Conservation (phyloP, 1,284 basidiomycete genomes). For the Trichosporon sp. region DNA sequence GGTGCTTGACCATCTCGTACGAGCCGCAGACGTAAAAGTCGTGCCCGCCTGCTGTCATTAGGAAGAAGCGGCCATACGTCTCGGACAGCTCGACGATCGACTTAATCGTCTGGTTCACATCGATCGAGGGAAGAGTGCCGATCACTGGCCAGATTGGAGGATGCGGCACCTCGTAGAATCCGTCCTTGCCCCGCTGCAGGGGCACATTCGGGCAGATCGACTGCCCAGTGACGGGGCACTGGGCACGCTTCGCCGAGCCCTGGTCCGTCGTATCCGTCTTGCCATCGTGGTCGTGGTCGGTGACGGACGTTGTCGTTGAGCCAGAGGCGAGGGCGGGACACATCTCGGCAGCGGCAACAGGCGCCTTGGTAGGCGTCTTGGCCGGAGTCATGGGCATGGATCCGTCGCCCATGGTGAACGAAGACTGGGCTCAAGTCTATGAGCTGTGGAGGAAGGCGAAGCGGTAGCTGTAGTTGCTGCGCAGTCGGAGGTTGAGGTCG, state of each 20-base stretch:
- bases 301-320: neutral
- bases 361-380: neutral
- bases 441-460: too few species aligned
- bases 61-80: neutral
- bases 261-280: neutral
- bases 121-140: neutral
- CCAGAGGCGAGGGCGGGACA: neutral
- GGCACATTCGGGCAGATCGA: neutral
- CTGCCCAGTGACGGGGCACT: neutral
- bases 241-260: too few species aligned
- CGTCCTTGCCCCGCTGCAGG: neutral
- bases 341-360: neutral
- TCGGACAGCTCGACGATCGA: neutral
- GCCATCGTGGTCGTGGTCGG: neutral
- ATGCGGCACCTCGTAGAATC: neutral
- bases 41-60: neutral
- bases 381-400: neutral
- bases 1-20: constrained; percentile 50
- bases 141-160: neutral
- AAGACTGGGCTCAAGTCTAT: too few species aligned
- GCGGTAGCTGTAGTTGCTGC: too few species aligned
- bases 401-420: neutral
- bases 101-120: neutral
- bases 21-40: constrained; percentile 26
- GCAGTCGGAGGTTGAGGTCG: too few species aligned